phyloP scores from a whole-genome alignment of 2,329 filamentous ascomycete species.

The Epichloe gansuensis region DNA sequence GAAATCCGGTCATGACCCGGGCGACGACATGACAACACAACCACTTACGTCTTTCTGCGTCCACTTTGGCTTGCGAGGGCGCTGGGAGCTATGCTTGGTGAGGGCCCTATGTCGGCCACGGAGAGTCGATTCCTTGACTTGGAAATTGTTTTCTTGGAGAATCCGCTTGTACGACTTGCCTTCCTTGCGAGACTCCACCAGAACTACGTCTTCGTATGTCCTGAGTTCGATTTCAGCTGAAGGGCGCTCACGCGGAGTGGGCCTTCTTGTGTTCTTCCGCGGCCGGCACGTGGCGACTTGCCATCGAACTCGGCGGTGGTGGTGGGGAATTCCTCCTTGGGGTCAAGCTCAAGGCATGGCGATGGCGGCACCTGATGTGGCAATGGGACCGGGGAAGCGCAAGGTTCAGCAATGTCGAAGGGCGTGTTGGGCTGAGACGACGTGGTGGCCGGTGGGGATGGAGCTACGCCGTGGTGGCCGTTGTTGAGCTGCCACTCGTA shows the following conservation, averaged over 20 bases:
- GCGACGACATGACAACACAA: conserved; percentile 9
- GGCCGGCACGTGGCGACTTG: no score
- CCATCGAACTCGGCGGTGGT: no score
- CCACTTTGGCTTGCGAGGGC: conserved; percentile 58
- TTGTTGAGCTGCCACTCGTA: background rate
- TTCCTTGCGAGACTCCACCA: conserved; percentile 39
- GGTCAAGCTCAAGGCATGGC: no score
- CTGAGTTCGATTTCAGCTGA: background rate
- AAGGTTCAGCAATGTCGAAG: no score
- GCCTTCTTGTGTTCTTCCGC: no score
- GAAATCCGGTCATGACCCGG: background rate
- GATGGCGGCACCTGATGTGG: no score
- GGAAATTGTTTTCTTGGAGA: conserved; percentile 38
- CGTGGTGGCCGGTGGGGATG: no score
- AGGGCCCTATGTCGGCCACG: conserved; percentile 54
- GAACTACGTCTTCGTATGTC: conserved; percentile 26
- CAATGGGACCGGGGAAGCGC: no score
- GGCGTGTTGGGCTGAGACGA: no score
- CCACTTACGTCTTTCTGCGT: conserved; percentile 46
- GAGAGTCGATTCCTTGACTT: conserved; percentile 59
- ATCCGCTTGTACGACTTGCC: conserved; percentile 58
- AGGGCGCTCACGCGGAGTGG: no score
- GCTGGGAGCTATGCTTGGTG: conserved; percentile 48
- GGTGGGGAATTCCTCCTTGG: no score
- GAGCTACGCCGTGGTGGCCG: no score